Evolutionary conservation across 1,139 yeast species (phyloP).

Genomic region (Suhomyces panamericanus): DNA sequence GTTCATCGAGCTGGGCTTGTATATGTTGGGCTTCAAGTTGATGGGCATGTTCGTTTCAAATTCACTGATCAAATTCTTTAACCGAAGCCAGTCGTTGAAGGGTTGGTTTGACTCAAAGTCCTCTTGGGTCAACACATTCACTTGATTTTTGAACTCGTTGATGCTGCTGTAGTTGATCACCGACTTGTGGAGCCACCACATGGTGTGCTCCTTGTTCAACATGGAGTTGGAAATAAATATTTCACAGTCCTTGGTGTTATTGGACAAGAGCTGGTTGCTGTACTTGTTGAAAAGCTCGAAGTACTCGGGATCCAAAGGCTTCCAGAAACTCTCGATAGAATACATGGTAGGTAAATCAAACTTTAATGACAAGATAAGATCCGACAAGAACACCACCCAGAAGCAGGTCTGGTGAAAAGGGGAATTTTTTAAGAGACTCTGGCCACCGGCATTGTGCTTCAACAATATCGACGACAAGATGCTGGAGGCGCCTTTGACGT

Average conservation of each 20-base stretch:
- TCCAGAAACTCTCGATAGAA: slow-evolving; percentile 34
- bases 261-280: slow-evolving; percentile 8
- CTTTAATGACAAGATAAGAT: slow-evolving; percentile 36
- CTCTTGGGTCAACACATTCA: slow-evolving; percentile 26
- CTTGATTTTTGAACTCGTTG: slow-evolving; percentile 31
- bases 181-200: slow-evolving; percentile 44
- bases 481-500: slow-evolving; percentile 38
- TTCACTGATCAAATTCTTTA: slow-evolving; percentile 29
- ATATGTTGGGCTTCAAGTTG: slow-evolving; percentile 33
- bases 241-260: slow-evolving; percentile 7
- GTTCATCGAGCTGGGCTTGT: slow-evolving; percentile 26
- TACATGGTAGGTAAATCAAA: slow-evolving; percentile 33
- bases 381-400: slow-evolving; percentile 40
- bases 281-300: slow-evolving; percentile 24
- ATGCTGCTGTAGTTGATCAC: slow-evolving; percentile 30
- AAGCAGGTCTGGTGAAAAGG: slow-evolving; percentile 37
- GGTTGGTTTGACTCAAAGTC: slow-evolving; percentile 26
- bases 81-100: slow-evolving; percentile 30
- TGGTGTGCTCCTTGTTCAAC: slow-evolving; percentile 15
- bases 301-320: slow-evolving; percentile 32
- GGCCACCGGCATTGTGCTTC: slow-evolving; percentile 18
- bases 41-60: slow-evolving; percentile 33
- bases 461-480: slow-evolving; percentile 31
- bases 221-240: slow-evolving; percentile 6
- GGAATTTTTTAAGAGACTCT: slow-evolving; percentile 27